A percentile compares a stretch with the other conserved stretches of the same genome.
phyloP scores from a whole-genome alignment of 192 early-diverging fungal genomes.

The Dissophora globulifera region DNA sequence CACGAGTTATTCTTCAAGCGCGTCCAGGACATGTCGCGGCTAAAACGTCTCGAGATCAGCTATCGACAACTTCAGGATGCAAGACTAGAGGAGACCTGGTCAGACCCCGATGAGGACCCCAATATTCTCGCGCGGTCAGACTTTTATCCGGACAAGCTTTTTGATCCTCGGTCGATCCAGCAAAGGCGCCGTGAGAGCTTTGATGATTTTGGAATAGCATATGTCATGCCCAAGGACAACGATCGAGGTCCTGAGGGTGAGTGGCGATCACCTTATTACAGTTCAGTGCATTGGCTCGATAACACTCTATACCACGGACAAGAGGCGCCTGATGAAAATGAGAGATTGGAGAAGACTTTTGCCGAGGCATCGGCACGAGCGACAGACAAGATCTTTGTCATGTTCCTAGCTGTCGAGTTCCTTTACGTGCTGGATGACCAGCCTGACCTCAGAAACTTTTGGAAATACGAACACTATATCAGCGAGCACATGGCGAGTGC shows the following conservation, averaged over 20 bases:
- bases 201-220: neutral
- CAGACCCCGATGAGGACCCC: neutral
- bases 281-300: too few relatives aligned
- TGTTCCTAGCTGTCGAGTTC: slow-evolving; percentile 22
- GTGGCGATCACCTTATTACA: neutral
- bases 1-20: slow-evolving; percentile 5
- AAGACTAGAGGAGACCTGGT: slow-evolving; percentile 15
- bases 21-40: slow-evolving; percentile 2
- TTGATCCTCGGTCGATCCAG: neutral
- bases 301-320: too few relatives aligned
- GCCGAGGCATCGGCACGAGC: too few relatives aligned
- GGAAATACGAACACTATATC: neutral
- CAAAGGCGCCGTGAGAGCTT: neutral
- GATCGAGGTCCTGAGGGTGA: neutral
- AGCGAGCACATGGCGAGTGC: slow-evolving; percentile 10
- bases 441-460: too few relatives aligned
- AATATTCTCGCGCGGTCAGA: neutral
- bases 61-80: slow-evolving; percentile 7
- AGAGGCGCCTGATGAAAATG: too few relatives aligned
- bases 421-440: slow-evolving; percentile 6
- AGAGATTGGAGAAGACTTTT: too few relatives aligned
- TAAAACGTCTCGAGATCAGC: slow-evolving; percentile 8
- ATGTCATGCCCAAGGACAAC: neutral
- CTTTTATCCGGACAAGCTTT: neutral
- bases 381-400: slow-evolving; percentile 10